A percentile compares a stretch with the other conserved stretches of the same genome.
Evolutionary conservation across 2,329 filamentous ascomycete genomes (phyloP).

Genomic region (Ascomycota sp.): DNA sequence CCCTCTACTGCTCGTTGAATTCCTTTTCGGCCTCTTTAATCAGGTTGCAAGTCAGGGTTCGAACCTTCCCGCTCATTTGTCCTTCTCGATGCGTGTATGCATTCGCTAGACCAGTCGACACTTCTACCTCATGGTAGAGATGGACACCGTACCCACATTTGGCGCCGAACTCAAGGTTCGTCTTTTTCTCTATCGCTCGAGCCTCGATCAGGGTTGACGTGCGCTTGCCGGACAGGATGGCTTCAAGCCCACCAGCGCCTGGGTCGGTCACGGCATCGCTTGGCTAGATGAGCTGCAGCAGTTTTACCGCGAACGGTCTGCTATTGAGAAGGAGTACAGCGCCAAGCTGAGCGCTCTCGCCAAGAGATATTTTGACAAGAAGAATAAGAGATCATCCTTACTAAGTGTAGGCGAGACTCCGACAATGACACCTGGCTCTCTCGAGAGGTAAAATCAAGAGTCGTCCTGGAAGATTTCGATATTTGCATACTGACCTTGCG

Average conservation of each 20-base stretch:
- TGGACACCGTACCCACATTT: conserved; percentile 69
- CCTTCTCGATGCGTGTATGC: conserved; percentile 5
- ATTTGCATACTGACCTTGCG: too few relatives aligned
- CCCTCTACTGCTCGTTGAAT: too few relatives aligned
- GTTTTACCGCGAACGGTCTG: conserved; percentile 88
- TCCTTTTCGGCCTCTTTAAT: too few relatives aligned
- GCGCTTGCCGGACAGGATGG: conserved; percentile 52
- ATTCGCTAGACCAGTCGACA: not conserved
- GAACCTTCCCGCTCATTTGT: too few relatives aligned
- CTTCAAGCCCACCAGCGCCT: conserved; percentile 85
- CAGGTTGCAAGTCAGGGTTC: too few relatives aligned
- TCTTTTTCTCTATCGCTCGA: not conserved
- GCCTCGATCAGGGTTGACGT: not conserved
- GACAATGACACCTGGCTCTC: conserved; percentile 77
- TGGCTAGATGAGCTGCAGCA: conserved; percentile 96
- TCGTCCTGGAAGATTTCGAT: conserved; percentile 1
- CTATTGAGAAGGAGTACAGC: conserved; percentile 92
- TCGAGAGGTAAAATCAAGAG: conserved; percentile 47
- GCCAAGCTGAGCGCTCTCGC: conserved; percentile 70
- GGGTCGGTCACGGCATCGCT: conserved; percentile 72
- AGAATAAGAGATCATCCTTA: conserved; percentile 69
- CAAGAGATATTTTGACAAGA: conserved; percentile 96
- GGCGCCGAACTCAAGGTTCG: conserved; percentile 79
- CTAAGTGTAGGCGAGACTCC: conserved; percentile 89
- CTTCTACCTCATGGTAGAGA: conserved; percentile 45